Evolutionary conservation across 116 monocot species (phyloP).

Genomic region (Cymodocea nodosa): DNA sequence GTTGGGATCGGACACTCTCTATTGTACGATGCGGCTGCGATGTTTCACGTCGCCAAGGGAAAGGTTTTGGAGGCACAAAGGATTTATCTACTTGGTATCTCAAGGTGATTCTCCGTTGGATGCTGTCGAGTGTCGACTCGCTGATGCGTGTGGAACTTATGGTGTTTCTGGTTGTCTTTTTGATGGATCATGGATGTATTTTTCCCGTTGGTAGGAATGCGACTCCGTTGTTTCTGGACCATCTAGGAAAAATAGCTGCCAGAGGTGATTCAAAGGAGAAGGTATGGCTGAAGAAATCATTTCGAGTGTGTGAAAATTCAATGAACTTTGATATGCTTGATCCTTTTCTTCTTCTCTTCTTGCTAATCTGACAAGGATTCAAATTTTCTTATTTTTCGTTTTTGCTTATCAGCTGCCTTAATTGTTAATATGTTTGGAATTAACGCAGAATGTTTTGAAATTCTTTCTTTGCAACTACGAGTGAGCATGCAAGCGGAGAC

Average conservation of each 20-base stretch:
- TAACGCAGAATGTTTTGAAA: no score
- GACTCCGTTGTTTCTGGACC: conserved; percentile 46
- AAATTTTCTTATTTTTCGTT: no score
- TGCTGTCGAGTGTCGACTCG: neutral
- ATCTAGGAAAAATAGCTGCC: conserved; percentile 12
- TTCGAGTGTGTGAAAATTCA: no score
- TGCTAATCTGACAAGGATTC: no score
- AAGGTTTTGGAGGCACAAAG: conserved; percentile 39
- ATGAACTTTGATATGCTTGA: no score
- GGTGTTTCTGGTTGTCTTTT: neutral
- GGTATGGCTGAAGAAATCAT: neutral
- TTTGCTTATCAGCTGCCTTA: no score
- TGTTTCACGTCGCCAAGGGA: conserved; percentile 33
- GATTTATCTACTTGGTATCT: conserved; percentile 51
- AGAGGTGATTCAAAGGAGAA: conserved; percentile 7
- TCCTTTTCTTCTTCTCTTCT: no score
- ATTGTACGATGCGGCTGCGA: conserved; percentile 62
- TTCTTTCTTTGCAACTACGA: no score
- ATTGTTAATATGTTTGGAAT: no score
- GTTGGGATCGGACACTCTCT: conserved; percentile 41
- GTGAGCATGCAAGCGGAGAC: no score
- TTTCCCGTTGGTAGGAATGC: conserved; percentile 37
- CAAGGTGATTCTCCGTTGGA: conserved; percentile 26
- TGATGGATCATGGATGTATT: neutral
- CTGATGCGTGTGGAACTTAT: neutral